phyloP scores from a whole-genome alignment of 2,329 filamentous ascomycete genomes.

The Aciculosporium take region DNA sequence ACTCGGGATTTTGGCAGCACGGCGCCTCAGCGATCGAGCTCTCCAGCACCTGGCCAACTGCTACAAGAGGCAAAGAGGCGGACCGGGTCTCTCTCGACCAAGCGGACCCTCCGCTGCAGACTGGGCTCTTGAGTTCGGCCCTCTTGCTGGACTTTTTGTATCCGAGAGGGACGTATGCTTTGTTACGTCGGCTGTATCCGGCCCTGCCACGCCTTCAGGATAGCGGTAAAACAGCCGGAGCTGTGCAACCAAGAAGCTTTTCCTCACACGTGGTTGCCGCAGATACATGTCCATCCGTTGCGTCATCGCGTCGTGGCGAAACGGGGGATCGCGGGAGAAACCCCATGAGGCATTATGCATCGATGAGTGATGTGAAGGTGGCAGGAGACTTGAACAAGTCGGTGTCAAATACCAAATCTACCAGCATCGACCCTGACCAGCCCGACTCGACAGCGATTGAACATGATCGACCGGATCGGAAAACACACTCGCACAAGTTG shows the following conservation, averaged over 20 bases:
- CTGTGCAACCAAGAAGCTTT: constrained; percentile 14
- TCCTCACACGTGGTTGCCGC: constrained; percentile 12
- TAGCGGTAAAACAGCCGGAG: constrained; percentile 5
- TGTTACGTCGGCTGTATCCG: constrained; percentile 27
- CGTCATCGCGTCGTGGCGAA: not conserved
- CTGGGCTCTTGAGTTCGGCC: constrained; percentile 28
- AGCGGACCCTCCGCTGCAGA: constrained; percentile 12
- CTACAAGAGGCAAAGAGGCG: constrained; percentile 14
- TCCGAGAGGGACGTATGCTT: constrained; percentile 28
- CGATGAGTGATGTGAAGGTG: not conserved
- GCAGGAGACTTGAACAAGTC: not conserved
- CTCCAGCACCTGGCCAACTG: constrained; percentile 26
- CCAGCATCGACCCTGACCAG: not conserved
- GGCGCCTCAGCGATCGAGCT: constrained; percentile 36
- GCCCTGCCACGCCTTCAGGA: constrained; percentile 13
- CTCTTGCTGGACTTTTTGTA: constrained; percentile 44
- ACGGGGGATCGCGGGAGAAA: not conserved
- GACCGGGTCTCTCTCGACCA: constrained; percentile 9
- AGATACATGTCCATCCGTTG: constrained; percentile 2
- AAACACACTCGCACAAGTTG: constrained; percentile 3
- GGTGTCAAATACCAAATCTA: not conserved
- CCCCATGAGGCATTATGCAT: not conserved
- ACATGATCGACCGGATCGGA: not conserved
- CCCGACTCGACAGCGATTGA: not conserved
- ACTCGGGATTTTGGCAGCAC: constrained; percentile 40